Conservation (phyloP, 768 basidiomycete genomes). For the Lactarius quietus region DNA sequence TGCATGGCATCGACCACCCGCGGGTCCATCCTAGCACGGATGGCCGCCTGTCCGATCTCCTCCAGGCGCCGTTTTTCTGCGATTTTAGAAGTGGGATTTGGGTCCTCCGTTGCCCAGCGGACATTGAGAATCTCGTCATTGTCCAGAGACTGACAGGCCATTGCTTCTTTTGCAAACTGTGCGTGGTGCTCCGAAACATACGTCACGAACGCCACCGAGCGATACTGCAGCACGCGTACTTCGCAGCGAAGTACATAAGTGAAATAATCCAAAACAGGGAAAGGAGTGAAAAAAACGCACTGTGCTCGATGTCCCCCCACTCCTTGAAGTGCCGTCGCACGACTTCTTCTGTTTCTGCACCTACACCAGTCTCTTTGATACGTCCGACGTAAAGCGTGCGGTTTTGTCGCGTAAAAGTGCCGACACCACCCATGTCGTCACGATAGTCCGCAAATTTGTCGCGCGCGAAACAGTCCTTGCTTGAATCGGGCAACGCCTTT, state of each 20-base stretch:
- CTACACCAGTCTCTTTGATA: conserved; percentile 87
- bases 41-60: conserved; percentile 81
- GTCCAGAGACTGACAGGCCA: conserved; percentile 97
- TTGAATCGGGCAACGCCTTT: conserved; percentile 76
- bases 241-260: conserved; percentile 32
- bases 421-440: conserved; percentile 99
- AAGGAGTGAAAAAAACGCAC: conserved; percentile 52
- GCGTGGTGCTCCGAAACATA: conserved; percentile 83
- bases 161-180: conserved; percentile 96
- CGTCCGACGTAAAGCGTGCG: conserved; percentile 92
- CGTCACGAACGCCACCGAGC: conserved; percentile 96
- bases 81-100: conserved; percentile 87
- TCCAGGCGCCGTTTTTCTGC: conserved; percentile 82
- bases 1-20: conserved; percentile 87
- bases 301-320: conserved; percentile 90
- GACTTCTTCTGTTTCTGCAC: conserved; percentile 88
- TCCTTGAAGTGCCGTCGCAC: conserved; percentile 91
- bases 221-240: conserved; percentile 91
- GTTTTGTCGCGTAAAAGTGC: conserved; percentile 92
- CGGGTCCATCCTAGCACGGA: conserved; percentile 80
- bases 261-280: conserved; percentile 20
- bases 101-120: conserved; percentile 98
- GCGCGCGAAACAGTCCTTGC: conserved; percentile 94
- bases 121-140: conserved; percentile 98
- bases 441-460: conserved; percentile 97